Base-by-base conservation (phyloP, 306 rosid species). In the Castanea sativa region DNA sequence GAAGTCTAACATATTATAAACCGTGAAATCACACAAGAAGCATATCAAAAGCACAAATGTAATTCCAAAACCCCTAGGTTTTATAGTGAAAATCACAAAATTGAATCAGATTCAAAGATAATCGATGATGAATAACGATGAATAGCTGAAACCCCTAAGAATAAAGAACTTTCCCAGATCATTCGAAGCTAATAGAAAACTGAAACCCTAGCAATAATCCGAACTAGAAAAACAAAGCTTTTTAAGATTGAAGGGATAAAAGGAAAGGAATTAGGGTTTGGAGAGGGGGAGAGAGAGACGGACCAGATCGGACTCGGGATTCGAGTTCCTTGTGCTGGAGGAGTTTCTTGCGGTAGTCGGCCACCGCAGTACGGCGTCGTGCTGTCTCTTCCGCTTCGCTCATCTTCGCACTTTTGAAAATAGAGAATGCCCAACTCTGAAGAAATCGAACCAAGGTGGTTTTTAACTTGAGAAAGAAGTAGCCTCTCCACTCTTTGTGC, bases 251-350 rank as follows among this genome's bases (percentile, higher is more conserved):
- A 21, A 33, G 14, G 25, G 32, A 8, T 64, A 32, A 27, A 67
- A 13, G 15, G n/a, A 18, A 8, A 29, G 18, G 43, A 15, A 16
- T 14, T 65, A 80, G 79, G 78, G 77, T 79, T 33, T 33, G 7
- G 72, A 35, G 20, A 67, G 35, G 33, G 3, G 10, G 60, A 5
- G 52, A 1, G 20, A 64, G 76, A 69, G 73, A 80, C 91, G 6
- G 79, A 95, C 99, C 94, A 64, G 97, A 81, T 85, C 98, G 96
- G 5, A 91, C 97, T 78, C 94, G 81, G 77, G 97, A 85, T 25
- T 95, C 97, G 73, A 93, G 82, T 85, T 95, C 99, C 80, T 93
- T 95, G 86, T 93, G 97, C 82, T 88, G 94, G 69, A 93, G 96
- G 61, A 93, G 92, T 77, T 90, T 89, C 87, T 91, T 93, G 21